Evolutionary conservation across 768 basidiomycete species (phyloP).

Genomic region (Serendipita vermifera): DNA sequence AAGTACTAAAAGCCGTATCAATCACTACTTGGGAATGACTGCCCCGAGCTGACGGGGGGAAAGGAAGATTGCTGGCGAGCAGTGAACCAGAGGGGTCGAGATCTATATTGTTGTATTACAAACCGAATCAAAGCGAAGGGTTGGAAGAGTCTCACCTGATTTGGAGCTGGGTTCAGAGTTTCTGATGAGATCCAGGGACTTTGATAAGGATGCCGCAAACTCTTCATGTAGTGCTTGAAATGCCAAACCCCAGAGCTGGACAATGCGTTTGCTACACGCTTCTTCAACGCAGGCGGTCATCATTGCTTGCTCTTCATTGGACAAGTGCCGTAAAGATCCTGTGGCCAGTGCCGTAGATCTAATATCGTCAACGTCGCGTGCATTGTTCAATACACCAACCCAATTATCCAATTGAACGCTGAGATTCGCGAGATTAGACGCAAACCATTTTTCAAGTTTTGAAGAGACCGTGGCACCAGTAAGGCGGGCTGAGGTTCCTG

Average conservation of each 20-base stretch:
- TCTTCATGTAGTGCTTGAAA: slow-evolving; percentile 33
- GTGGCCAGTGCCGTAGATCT: slow-evolving; percentile 34
- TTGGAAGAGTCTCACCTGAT: slow-evolving; percentile 21
- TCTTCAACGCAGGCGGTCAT: slow-evolving; percentile 40
- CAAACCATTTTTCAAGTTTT: slow-evolving; percentile 53
- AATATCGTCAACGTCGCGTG: slow-evolving; percentile 62
- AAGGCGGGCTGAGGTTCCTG: slow-evolving; percentile 42
- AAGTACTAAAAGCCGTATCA: slow-evolving; percentile 43
- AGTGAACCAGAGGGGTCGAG: slow-evolving; percentile 40
- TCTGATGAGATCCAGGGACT: slow-evolving; percentile 27
- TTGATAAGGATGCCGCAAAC: slow-evolving; percentile 27
- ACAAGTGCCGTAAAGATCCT: slow-evolving; percentile 37
- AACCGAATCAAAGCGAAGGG: no score
- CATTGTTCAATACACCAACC: slow-evolving; percentile 44
- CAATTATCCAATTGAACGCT: slow-evolving; percentile 37
- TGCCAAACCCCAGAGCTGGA: slow-evolving; percentile 43
- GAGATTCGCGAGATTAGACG: slow-evolving; percentile 35
- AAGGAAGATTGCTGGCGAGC: slow-evolving; percentile 41
- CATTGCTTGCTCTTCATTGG: slow-evolving; percentile 32
- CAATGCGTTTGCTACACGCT: slow-evolving; percentile 40
- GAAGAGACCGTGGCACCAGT: slow-evolving; percentile 31
- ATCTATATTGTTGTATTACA: no score
- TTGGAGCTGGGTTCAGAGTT: slow-evolving; percentile 20
- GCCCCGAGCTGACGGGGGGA: slow-evolving; percentile 31
- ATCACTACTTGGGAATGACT: slow-evolving; percentile 24